phyloP scores from a whole-genome alignment of 192 early-diverging fungal species.

The Gonapodya sp. region DNA sequence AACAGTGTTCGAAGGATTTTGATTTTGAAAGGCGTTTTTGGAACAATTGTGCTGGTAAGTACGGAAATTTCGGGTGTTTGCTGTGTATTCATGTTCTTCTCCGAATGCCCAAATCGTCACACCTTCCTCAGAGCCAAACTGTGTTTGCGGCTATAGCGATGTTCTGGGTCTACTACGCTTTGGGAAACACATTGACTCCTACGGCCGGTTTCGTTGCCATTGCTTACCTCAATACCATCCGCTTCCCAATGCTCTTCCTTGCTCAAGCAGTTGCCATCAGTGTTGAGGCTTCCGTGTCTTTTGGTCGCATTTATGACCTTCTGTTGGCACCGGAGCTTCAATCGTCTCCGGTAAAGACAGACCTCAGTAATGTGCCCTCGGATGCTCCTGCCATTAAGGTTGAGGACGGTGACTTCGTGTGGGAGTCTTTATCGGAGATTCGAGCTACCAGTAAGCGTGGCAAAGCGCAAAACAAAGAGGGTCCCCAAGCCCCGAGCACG shows the following conservation, averaged over 20 bases:
- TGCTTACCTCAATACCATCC: constrained; percentile 8
- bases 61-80: no score
- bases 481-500: not conserved
- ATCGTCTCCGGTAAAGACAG: constrained; percentile 27
- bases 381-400: constrained; percentile 41
- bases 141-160: not conserved
- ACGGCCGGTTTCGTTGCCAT: not conserved
- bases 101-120: not conserved
- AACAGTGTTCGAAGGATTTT: not conserved
- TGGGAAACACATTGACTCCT: not conserved
- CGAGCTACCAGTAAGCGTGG: not conserved
- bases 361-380: constrained; percentile 5
- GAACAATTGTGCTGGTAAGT: not conserved
- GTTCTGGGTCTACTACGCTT: not conserved
- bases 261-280: constrained; percentile 30
- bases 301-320: constrained; percentile 37
- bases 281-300: constrained; percentile 41
- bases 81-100: not conserved
- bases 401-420: constrained; percentile 51
- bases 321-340: constrained; percentile 55
- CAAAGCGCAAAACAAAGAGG: not conserved
- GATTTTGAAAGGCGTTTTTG: not conserved
- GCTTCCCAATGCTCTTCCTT: constrained; percentile 44
- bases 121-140: not conserved
- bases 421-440: constrained; percentile 33